A percentile compares a stretch with the other conserved stretches of the same genome.
phyloP scores from a whole-genome alignment of 257 asterid species.

The Capsicum rhomboideum region DNA sequence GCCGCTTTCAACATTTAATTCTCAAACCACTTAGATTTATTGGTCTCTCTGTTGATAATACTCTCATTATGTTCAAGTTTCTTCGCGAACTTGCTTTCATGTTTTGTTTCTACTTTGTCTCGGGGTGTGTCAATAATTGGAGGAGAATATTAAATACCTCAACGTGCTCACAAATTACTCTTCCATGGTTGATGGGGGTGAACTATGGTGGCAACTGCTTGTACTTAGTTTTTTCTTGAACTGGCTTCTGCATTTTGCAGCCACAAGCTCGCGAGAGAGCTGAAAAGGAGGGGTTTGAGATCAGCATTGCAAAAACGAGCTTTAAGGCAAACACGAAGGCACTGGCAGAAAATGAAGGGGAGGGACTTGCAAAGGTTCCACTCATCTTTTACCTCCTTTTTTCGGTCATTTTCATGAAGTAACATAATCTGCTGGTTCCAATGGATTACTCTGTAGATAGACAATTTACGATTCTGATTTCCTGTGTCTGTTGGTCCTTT shows the following conservation, averaged over 20 bases:
- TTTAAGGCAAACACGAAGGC: slow-evolving; percentile 95
- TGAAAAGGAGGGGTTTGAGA: slow-evolving; percentile 80
- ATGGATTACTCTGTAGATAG: not conserved
- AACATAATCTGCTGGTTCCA: not conserved
- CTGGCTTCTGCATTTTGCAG: slow-evolving; percentile 23
- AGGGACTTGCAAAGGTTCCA: slow-evolving; percentile 82
- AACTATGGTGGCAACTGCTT: not conserved
- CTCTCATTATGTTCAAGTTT: not conserved
- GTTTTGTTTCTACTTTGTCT: not conserved
- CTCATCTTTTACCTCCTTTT: not conserved
- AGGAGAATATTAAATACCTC: not conserved
- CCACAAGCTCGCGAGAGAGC: slow-evolving; percentile 95
- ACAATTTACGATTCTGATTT: not conserved
- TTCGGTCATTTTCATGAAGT: not conserved
- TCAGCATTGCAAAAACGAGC: slow-evolving; percentile 73
- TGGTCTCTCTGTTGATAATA: not conserved
- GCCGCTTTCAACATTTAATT: not conserved
- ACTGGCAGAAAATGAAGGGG: slow-evolving; percentile 90
- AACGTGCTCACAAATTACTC: not conserved
- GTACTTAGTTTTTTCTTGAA: not conserved
- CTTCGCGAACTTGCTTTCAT: not conserved
- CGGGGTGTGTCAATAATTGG: not conserved
- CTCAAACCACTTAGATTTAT: not conserved
- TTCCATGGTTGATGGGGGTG: not conserved
- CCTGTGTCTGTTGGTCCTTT: not conserved